Evolutionary conservation across 352 stramenopile genomes (phyloP), one percentile per base, ranked within the genome.

Genomic region (Phytophthora litchii): DNA sequence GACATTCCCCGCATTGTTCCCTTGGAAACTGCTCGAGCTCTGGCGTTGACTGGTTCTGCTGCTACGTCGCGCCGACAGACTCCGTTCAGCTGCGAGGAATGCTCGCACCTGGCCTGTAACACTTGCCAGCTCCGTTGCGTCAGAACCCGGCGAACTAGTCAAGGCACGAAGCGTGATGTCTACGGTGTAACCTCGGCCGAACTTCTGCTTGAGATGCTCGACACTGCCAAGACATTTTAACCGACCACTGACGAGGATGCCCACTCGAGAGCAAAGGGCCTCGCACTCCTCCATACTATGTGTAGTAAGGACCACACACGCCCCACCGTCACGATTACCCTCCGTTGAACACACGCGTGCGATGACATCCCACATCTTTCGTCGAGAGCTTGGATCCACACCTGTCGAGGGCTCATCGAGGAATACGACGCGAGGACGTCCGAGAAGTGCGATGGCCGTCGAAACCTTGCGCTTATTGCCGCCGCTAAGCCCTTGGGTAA

Each of bases 121-220:
- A 29, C 2, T 34, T 17, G 54, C 38, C 16, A 68, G 42, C 41
- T 72, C 58, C 1, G 14, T 20, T 12, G 36, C 17, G 3, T 64
- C 42, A 13, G 29, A 17, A 19, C n/a, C 27, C n/a, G 44, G 14
- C 80, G 14, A 29, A 17, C 9, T 64, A n/a, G 64, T 43, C 11
- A 67, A 64, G 4, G 72, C 53, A 3, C 65, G 48, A 0, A 92
- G 54, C 16, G 83, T 87, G 16, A 89, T 73, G 17, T 98, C 89
- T 14, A 99, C 74, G 14, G 96, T 92, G 71, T 92, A 99, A 0
- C 96, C 97, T 37, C 88, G 74, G n/a, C 96, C 97, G 68, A 98
- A 99, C 57, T 97, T 97, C 55, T 85, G 88, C 74, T 99, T 99
- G 41, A 99, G 68, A 61, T 98, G 93, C 70, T 98, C 76, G 2